Base-by-base conservation (phyloP, 2,329 filamentous ascomycete genomes). In the Sclerotinia sclerotiorum region DNA sequence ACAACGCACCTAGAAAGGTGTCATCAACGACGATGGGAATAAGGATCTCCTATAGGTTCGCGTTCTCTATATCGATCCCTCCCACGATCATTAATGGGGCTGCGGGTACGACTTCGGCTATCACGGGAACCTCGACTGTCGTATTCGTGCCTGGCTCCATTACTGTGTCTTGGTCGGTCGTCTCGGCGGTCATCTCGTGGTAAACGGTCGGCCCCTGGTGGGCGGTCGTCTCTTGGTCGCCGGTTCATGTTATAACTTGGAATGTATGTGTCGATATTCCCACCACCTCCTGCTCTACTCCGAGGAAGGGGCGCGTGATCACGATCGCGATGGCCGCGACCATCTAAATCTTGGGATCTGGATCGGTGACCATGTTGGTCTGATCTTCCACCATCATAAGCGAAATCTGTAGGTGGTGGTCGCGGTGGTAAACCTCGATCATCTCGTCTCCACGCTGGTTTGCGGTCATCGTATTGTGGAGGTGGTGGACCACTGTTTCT, bases 261-360 rank as follows among this genome's bases (percentile, higher is more conserved):
- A 29, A 84, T 83, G 71, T 85, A 85, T 0, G 83, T 84, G 72
- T 85, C 83, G 8, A 82, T 76, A 62, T 80, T 71, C 10, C 73
- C 69, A 58, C 55, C 70, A 15, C 69, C 74, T 13, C 54, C 32
- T n/a, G 48, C 61, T 71, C 74, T 72, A 24, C 63, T 73, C 65
- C 74, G 71, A 27, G 73, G 73, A 69, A 72, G 71, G 19, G 65
- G 27, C 24, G 27, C 35, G 29, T 56, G 58, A 55, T 60, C 60
- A 49, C 64, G 64, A 39, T 67, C 69, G 44, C 69, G 67, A 52
- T 70, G 70, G 35, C 71, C 75, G n/a, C 65, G 65, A 10, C 65
- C 56, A 66, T 74, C 76, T 24, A 74, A 55, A 54, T 76, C 81
- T 61, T 81, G 77, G 51, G 79, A 77, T 56, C 79, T 78, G 42